These are phyloP conservation scores for Alternaria consortialis DNA, from an alignment of 2,329 filamentous ascomycete genomes.

Conservation along the genomic window DNA sequence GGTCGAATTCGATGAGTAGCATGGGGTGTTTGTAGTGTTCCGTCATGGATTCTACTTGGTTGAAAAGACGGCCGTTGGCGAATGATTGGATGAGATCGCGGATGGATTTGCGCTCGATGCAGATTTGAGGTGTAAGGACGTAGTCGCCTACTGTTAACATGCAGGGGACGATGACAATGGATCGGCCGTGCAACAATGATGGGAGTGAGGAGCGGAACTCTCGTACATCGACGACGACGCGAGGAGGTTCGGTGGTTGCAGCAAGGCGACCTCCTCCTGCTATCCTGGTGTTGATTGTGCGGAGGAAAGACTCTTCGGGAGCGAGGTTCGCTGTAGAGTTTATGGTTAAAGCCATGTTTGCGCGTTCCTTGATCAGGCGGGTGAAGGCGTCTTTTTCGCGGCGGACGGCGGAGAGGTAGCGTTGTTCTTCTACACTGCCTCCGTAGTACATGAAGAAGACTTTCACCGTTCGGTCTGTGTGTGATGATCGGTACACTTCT, in stretches of 20 bases:
- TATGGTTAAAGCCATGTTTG: slow-evolving; percentile 89
- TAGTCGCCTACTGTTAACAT: slow-evolving; percentile 98
- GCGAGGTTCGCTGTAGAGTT: slow-evolving; percentile 73
- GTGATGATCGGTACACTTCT: slow-evolving; percentile 94
- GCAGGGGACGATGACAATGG: slow-evolving; percentile 88
- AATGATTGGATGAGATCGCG: slow-evolving; percentile 91
- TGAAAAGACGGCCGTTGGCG: slow-evolving; percentile 88
- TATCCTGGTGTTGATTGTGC: slow-evolving; percentile 95
- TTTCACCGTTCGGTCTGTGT: slow-evolving; percentile 85
- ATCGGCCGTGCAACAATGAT: slow-evolving; percentile 87
- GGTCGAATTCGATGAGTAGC: slow-evolving; percentile 96
- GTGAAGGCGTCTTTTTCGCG: slow-evolving; percentile 97
- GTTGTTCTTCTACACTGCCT: slow-evolving; percentile 92
- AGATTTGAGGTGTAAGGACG: slow-evolving; percentile 88
- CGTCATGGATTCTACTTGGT: slow-evolving; percentile 93
- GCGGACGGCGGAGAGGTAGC: slow-evolving; percentile 87
- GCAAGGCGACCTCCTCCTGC: slow-evolving; percentile 86
- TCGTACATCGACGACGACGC: slow-evolving; percentile 93
- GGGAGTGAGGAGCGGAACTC: slow-evolving; percentile 95
- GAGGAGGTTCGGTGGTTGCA: slow-evolving; percentile 85
- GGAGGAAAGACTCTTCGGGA: slow-evolving; percentile 88
- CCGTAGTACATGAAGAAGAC: slow-evolving; percentile 98
- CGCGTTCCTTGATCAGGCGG: slow-evolving; percentile 91
- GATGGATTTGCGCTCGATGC: slow-evolving; percentile 93
- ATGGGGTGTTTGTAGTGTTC: slow-evolving; percentile 89